Conservation (phyloP, 2,329 filamentous ascomycete species). For the Trichoderma sp. region DNA sequence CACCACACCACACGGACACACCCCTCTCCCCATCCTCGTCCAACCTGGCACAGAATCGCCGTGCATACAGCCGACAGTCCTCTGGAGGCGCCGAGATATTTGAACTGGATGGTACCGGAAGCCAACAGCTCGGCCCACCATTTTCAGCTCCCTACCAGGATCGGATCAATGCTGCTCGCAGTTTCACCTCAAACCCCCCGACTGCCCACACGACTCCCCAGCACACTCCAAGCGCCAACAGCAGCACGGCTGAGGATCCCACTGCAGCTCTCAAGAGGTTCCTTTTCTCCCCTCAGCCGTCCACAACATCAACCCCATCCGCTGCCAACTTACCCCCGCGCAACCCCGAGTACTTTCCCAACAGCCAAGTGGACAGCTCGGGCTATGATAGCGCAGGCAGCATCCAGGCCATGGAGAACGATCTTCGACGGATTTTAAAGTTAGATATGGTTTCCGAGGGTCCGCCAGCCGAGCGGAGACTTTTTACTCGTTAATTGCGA, state of each 20-base stretch:
- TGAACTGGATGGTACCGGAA: constrained; percentile 63
- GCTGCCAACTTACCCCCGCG: neutral
- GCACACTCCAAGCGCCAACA: constrained; percentile 6
- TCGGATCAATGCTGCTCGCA: constrained; percentile 55
- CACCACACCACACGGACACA: constrained; percentile 36
- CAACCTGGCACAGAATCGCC: constrained; percentile 28
- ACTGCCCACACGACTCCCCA: constrained; percentile 19
- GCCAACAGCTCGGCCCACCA: constrained; percentile 57
- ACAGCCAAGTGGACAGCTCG: constrained; percentile 8
- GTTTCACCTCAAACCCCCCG: constrained; percentile 29
- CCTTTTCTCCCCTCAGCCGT: constrained; percentile 44
- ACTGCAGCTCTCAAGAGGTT: constrained; percentile 56
- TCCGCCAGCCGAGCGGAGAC: constrained; percentile 19
- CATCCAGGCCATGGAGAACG: constrained; percentile 51
- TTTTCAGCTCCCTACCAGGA: constrained; percentile 66
- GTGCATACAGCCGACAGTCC: constrained; percentile 25
- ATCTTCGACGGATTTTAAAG: constrained; percentile 53
- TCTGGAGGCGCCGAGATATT: constrained; percentile 29
- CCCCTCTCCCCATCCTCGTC: constrained; percentile 26
- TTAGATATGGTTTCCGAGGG: constrained; percentile 33
- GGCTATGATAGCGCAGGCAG: constrained; percentile 29
- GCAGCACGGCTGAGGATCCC: constrained; percentile 29
- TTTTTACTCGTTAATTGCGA: constrained; percentile 25
- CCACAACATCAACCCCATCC: neutral
- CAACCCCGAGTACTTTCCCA: neutral